Conservation (phyloP, 495 filamentous ascomycete species). For the Penicillium canescens region DNA sequence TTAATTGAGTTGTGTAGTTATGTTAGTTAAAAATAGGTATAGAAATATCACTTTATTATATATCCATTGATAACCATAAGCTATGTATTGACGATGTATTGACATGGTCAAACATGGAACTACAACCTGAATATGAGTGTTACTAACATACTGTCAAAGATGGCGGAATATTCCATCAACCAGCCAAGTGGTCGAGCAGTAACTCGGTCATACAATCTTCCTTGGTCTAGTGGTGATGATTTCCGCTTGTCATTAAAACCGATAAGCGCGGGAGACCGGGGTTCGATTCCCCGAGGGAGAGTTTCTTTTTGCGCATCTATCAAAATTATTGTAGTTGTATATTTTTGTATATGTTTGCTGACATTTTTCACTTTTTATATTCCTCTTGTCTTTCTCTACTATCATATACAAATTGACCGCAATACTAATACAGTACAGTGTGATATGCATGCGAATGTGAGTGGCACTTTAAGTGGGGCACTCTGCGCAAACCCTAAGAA, state of each 20-base stretch:
- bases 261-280: slow-evolving; percentile 52
- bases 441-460: no score
- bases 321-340: neutral
- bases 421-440: no score
- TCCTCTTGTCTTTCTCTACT: no score
- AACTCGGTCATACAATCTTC: slow-evolving; percentile 29
- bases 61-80: no score
- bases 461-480: neutral
- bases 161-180: neutral
- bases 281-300: slow-evolving; percentile 56
- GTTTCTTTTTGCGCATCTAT: slow-evolving; percentile 23
- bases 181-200: slow-evolving; percentile 32
- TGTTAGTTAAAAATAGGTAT: no score
- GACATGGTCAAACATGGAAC: no score
- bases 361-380: neutral
- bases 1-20: no score
- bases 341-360: neutral
- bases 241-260: slow-evolving; percentile 52
- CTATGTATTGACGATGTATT: no score
- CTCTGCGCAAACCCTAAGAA: neutral
- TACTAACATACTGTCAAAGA: no score
- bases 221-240: slow-evolving; percentile 56
- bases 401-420: no score
- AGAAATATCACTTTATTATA: no score
- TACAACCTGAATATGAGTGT: no score